Evolutionary conservation across 805 yeast species (phyloP), one percentile per base, ranked within the genome.

Genomic region (Priceomyces melissophilus): DNA sequence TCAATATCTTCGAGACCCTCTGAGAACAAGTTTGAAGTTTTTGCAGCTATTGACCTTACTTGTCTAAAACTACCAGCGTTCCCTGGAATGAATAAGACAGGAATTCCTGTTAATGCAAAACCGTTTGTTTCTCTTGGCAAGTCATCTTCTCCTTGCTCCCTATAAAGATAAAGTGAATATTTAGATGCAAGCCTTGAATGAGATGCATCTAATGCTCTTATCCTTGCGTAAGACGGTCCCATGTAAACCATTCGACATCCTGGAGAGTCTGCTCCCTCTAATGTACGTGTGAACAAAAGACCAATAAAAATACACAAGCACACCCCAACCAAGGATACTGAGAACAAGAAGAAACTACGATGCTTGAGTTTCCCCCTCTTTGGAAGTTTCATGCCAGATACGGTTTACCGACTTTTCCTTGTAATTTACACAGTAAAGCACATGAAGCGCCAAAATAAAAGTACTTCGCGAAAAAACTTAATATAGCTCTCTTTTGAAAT

Each of bases 31-130:
- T 73, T 71, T 1, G 96, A 75, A 16, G 86, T 69, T 48, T 84
- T 84, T 1, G 97, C 81, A 0, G 97, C 98, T n/a, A 91, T 76
- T 1, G 96, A 87, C 39, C 99, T 70, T 8, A 79, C 95, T 61
- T 93, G 99, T 48, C 80, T 78, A 60, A 79, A 89, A 42, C 95
- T 83, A 1, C 99, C 99, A 0, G 99, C 99, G 57, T 95, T 93
- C 0, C 99, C 99, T 1, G 99, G 99, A 31, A 95, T 84, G 60
- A 93, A 93, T 11, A 93, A 65, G 1, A 88, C 89, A 0, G 99
- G 99, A 1, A 86, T 75, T 0, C 98, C 98, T 40, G 69, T 73
- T 20, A 58, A 40, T 43, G 63, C 48, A 54, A 63, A 40, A 46
- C 53, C 57, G 29, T 53, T 44, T 45, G 60, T 44, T 54, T 55